Base-by-base conservation (phyloP, 169 alveolate species). In the Cryptosporidium sp. region DNA sequence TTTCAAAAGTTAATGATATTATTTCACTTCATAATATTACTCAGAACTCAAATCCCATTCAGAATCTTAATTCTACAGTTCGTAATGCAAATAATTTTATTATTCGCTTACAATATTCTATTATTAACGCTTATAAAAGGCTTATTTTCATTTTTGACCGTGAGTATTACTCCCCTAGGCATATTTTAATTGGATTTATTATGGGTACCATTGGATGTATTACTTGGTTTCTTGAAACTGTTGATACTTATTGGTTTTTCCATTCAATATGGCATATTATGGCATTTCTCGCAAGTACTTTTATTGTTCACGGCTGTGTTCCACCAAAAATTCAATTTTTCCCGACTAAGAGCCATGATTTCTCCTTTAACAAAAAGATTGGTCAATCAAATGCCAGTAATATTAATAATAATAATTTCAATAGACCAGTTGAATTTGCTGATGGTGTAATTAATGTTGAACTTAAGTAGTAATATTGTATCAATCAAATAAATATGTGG, bases 171-270 rank as follows among this genome's bases (percentile, higher is more conserved):
- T 65, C 80, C 3, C 89, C 89, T 6, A 80, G 55, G n/a, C 70
- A 43, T 29, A 80, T 80, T 21, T 39, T 59, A 23, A 80, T 80
- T 35, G 89, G 89, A 12, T 39, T 67, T 37, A 26, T 80, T 8
- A 26, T 50, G 51, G 89, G 69, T 9, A 3, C 68, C 1, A 43
- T 65, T 14, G 89, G 89, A 2, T 80, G 89, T 80, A 80, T 80
- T 23, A 62, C 89, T 33, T 80, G 89, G 89, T 80, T 80, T 43
- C 65, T 80, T n/a, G 89, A 80, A 10, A 80, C 89, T 16, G 89
- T 80, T 0, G 89, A 80, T 45, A 80, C 89, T 9, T 80, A 80
- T 62, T 80, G 89, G 89, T 59, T 80, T 16, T 80, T 59, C 37
- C 89, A 80, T 18, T 80, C 89, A 26, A 41, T 80, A 14, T 80